Conservation (phyloP, 2,329 filamentous ascomycete species). For the Acrocalymma vagum region DNA sequence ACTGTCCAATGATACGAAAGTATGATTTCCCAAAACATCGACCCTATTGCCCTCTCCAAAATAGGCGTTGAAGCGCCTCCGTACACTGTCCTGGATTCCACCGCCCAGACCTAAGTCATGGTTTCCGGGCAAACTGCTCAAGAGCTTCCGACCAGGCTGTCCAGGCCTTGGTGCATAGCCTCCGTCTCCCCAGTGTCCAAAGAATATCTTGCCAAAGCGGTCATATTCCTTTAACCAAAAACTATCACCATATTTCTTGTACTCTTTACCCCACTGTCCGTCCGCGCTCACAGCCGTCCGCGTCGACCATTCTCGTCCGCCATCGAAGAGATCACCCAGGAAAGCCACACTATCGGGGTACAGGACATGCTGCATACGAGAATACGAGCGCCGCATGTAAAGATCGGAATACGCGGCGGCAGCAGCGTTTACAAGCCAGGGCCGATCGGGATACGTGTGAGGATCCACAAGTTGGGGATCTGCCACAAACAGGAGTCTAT, state of each 20-base stretch:
- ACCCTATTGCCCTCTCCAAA: slow-evolving; percentile 94
- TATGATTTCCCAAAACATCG: slow-evolving; percentile 93
- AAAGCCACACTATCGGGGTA: slow-evolving; percentile 91
- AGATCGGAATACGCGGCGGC: slow-evolving; percentile 83
- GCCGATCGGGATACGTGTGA: slow-evolving; percentile 90
- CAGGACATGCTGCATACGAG: slow-evolving; percentile 76
- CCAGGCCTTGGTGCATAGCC: slow-evolving; percentile 64
- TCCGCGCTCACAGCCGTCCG: slow-evolving; percentile 61
- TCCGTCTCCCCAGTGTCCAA: slow-evolving; percentile 71
- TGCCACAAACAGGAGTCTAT: slow-evolving; percentile 84
- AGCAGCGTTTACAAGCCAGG: slow-evolving; percentile 73
- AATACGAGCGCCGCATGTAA: slow-evolving; percentile 85
- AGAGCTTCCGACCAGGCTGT: slow-evolving; percentile 76
- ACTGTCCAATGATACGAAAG: slow-evolving; percentile 89
- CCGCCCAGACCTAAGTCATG: slow-evolving; percentile 93
- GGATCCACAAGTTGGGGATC: slow-evolving; percentile 94
- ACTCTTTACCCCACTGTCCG: too few relatives aligned
- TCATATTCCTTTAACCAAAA: slow-evolving; percentile 90
- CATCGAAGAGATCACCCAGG: slow-evolving; percentile 93
- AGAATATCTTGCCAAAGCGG: slow-evolving; percentile 87
- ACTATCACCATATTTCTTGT: slow-evolving; percentile 76
- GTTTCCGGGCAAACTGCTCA: slow-evolving; percentile 89
- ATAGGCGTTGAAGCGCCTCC: slow-evolving; percentile 83
- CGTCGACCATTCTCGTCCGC: slow-evolving; percentile 93
- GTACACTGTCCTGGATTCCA: slow-evolving; percentile 80